Evolutionary conservation across 2,329 filamentous ascomycete species (phyloP).

Genomic region (Hortaea sp.): DNA sequence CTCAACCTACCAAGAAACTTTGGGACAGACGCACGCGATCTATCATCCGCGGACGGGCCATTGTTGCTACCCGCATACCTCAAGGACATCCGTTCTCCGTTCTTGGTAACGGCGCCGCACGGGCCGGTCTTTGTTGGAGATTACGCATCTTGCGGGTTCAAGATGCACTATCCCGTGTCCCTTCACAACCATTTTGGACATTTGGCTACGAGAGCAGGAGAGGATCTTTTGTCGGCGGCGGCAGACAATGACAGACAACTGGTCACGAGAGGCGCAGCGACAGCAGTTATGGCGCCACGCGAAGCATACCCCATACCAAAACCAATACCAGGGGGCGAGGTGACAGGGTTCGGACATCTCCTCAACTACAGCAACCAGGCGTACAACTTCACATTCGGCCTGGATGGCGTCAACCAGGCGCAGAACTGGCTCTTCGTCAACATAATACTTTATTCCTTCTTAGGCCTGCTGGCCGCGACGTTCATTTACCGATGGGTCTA

Average conservation of each 20-base stretch:
- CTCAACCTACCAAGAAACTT: background rate
- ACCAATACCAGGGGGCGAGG: slow-evolving; percentile 2
- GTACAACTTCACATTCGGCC: slow-evolving; percentile 28
- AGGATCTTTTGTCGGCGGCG: background rate
- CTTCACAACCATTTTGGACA: background rate
- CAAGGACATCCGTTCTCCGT: background rate
- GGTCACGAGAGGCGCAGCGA: background rate
- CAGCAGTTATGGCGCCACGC: slow-evolving; percentile 4
- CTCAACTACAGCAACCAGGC: slow-evolving; percentile 5
- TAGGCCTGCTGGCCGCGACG: slow-evolving; percentile 27
- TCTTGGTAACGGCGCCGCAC: background rate
- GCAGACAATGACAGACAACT: background rate
- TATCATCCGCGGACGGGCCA: background rate
- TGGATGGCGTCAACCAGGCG: slow-evolving; percentile 38
- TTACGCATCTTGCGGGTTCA: slow-evolving; percentile 1
- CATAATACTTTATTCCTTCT: slow-evolving; percentile 29
- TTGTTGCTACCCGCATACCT: slow-evolving; percentile 3
- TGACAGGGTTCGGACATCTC: slow-evolving; percentile 5
- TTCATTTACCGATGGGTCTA: slow-evolving; percentile 32
- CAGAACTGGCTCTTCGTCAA: slow-evolving; percentile 39
- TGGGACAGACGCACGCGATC: background rate
- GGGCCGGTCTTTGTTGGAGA: slow-evolving; percentile 1
- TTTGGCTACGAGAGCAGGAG: background rate
- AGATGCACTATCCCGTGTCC: background rate
- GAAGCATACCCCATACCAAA: background rate